phyloP scores from a whole-genome alignment of 345 rosid species.

The Dipteronia dyeriana region DNA sequence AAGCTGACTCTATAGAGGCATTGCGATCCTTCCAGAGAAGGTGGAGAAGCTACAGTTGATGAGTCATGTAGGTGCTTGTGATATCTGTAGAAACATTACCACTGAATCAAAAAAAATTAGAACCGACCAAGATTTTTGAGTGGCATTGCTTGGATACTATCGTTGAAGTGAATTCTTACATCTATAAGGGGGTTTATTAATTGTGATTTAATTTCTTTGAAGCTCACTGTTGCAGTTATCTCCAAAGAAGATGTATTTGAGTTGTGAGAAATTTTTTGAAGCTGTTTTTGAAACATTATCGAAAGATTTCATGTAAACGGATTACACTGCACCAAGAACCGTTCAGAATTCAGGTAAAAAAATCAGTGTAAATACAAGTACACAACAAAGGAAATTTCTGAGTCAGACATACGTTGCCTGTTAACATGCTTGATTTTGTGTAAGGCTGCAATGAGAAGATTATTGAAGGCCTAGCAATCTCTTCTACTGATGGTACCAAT shows the following conservation, averaged over 20 bases:
- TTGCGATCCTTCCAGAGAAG: slow-evolving; percentile 25
- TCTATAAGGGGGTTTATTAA: neutral
- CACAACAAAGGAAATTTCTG: too few relatives aligned
- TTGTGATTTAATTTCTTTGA: neutral
- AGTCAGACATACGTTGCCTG: neutral
- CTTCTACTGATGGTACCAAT: neutral
- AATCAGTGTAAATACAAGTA: neutral
- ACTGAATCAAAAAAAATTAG: too few relatives aligned
- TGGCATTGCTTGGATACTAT: neutral
- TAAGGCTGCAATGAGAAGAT: neutral
- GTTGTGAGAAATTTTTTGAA: neutral
- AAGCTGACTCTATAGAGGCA: slow-evolving; percentile 33
- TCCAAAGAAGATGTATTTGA: neutral
- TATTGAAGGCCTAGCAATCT: neutral
- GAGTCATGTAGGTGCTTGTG: neutral
- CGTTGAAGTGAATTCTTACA: slow-evolving; percentile 5
- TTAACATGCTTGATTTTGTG: neutral
- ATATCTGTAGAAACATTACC: neutral
- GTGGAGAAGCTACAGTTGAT: slow-evolving; percentile 18
- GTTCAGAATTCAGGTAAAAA: neutral
- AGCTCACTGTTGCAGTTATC: neutral
- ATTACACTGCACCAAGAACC: neutral
- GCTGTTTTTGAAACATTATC: neutral
- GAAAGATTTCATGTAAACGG: neutral
- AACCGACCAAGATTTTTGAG: neutral